Evolutionary conservation across 345 rosid genomes (phyloP), one percentile per base, ranked within the genome.

Genomic region (Trapa incisa): DNA sequence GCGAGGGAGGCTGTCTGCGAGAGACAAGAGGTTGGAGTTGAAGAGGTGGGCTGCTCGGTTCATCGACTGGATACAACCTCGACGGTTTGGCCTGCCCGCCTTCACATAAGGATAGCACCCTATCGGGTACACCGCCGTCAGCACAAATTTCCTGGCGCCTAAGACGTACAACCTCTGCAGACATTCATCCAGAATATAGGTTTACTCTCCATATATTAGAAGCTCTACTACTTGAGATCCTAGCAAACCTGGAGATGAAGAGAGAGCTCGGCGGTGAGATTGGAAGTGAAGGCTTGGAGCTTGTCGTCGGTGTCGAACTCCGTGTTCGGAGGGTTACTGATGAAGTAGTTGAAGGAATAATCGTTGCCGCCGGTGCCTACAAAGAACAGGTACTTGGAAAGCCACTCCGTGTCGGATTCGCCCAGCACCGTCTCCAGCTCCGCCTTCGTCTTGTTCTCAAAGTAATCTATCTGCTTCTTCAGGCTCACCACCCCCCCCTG

Each of bases 281-380:
- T 71, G 71, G 74, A 54, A 42, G 89, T 82, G 74, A 84, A 87
- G 74, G 33, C 68, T 47, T 73, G 52, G 64, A 83, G 83, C 61
- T 47, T 69, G 16, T 58, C 63, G 12, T 8, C 15, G 15, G 63
- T 58, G 63, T 58, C 63, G 56, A 42, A 64, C 66, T 43, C 76
- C 36, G 57, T 5, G 17, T 70, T 47, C 5, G 43, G 32, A 32
- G 80, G 32, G 42, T 17, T 41, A 13, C 52, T 54, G 7, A 73
- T 74, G 71, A 84, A 86, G 79, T 79, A 86, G 75, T 86, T 84
- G 78, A 84, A 75, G 3, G 87, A 71, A 78, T 82, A 84, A 74
- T 87, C 92, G 65, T 87, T 87, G 52, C 92, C 87, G 36, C 92
- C 92, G 0, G 71, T 70, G 36, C 89, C 89, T 58, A 87, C 76